A percentile compares a stretch with the other conserved stretches of the same genome.
Evolutionary conservation across 148 eudicot species (phyloP).

Genomic region (Silene latifolia): DNA sequence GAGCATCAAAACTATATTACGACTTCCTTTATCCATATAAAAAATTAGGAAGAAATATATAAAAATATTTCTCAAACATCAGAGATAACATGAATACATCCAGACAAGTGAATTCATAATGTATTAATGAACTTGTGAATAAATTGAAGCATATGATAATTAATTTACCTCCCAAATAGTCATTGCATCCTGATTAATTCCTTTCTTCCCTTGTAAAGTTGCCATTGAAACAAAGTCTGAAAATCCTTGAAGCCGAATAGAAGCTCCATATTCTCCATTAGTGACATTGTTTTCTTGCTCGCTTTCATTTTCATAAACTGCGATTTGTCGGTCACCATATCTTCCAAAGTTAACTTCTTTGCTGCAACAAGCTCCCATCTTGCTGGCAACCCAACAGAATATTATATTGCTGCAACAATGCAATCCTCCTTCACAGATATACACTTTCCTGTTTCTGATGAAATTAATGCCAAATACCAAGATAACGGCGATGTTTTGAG

Average conservation of each 20-base stretch:
- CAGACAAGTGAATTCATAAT: no score
- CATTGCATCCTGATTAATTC: constrained; percentile 87
- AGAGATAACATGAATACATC: background rate
- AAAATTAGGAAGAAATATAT: background rate
- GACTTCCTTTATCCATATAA: background rate
- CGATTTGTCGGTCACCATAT: constrained; percentile 23
- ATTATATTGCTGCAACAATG: background rate
- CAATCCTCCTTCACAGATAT: constrained; percentile 1
- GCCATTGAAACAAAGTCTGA: constrained; percentile 61
- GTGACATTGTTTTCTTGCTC: constrained; percentile 27
- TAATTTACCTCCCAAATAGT: constrained; percentile 82
- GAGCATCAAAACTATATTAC: no score
- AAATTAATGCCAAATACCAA: background rate
- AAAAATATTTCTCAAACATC: background rate
- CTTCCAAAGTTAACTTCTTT: constrained; percentile 31
- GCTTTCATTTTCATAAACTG: constrained; percentile 10
- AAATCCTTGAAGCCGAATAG: constrained; percentile 51
- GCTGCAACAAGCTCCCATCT: constrained; percentile 89
- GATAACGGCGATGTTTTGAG: background rate
- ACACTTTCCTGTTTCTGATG: background rate
- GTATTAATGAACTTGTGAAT: no score
- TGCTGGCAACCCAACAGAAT: constrained; percentile 8
- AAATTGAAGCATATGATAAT: background rate
- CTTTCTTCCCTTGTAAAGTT: constrained; percentile 71
- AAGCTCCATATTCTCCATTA: constrained; percentile 51